Conservation (phyloP, 2,329 filamentous ascomycete genomes). For the Fusarium tuaranense region DNA sequence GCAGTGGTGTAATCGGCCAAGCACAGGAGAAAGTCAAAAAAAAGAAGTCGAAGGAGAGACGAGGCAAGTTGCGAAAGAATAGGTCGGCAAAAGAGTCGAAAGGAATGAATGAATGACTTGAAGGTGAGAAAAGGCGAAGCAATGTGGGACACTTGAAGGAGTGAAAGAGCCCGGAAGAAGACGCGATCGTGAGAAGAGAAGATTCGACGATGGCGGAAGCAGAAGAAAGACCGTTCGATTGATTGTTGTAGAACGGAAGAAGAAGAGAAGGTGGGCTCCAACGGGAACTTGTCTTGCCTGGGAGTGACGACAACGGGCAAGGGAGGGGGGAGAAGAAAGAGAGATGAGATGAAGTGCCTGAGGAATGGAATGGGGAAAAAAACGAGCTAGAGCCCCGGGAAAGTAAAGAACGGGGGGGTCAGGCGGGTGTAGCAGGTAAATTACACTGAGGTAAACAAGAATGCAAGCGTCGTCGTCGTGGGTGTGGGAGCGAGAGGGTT, state of each 20-base stretch:
- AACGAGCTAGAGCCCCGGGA: background rate
- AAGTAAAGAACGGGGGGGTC: slow-evolving; percentile 32
- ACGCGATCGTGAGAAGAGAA: slow-evolving; percentile 27
- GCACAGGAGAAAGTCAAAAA: background rate
- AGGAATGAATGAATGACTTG: slow-evolving; percentile 26
- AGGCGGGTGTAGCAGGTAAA: slow-evolving; percentile 20
- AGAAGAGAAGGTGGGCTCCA: slow-evolving; percentile 30
- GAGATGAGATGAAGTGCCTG: slow-evolving; percentile 34
- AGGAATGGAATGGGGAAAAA: slow-evolving; percentile 25
- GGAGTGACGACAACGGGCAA: slow-evolving; percentile 26
- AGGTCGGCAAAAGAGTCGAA: slow-evolving; percentile 10
- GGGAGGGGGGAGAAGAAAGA: slow-evolving; percentile 14
- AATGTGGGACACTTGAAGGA: slow-evolving; percentile 33
- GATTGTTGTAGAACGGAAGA: slow-evolving; percentile 20
- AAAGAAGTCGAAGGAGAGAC: slow-evolving; percentile 13
- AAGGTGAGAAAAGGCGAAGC: slow-evolving; percentile 7
- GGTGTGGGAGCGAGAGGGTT: slow-evolving; percentile 13
- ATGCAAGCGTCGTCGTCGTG: slow-evolving; percentile 21
- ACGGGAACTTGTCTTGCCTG: background rate
- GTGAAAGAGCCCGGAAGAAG: slow-evolving; percentile 33
- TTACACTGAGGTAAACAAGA: slow-evolving; percentile 31
- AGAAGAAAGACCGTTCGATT: slow-evolving; percentile 30
- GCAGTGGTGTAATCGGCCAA: slow-evolving; percentile 22
- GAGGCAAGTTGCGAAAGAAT: slow-evolving; percentile 21
- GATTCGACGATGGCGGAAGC: slow-evolving; percentile 15